phyloP scores from a whole-genome alignment of 2,329 filamentous ascomycete genomes.

The Monosporascus sp. region DNA sequence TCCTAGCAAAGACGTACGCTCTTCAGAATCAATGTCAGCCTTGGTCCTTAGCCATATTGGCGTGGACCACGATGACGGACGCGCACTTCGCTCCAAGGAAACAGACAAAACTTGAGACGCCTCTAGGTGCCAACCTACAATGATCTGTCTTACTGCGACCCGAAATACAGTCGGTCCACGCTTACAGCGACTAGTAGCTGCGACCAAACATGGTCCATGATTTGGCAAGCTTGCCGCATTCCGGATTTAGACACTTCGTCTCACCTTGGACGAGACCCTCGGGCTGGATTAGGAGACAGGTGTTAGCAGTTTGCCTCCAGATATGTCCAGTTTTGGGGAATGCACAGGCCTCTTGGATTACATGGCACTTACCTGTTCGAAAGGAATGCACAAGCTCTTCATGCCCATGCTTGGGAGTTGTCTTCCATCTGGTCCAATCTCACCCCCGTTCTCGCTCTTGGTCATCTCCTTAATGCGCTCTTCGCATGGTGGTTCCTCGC shows the following conservation, averaged over 20 bases:
- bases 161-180: neutral
- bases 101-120: too few species aligned
- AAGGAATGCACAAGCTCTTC: constrained; percentile 71
- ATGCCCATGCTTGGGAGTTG: constrained; percentile 56
- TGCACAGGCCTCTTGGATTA: too few species aligned
- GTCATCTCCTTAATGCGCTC: constrained; percentile 93
- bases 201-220: constrained; percentile 91
- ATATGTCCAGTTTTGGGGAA: neutral
- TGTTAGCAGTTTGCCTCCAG: neutral
- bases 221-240: constrained; percentile 72
- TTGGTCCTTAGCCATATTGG: too few species aligned
- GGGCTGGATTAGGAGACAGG: constrained; percentile 51
- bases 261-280: constrained; percentile 71
- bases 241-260: constrained; percentile 89
- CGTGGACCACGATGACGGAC: too few species aligned
- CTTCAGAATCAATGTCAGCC: too few species aligned
- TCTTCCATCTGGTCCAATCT: constrained; percentile 44
- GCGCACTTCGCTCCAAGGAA: too few species aligned
- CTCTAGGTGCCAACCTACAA: too few species aligned
- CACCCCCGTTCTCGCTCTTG: constrained; percentile 64
- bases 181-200: constrained; percentile 45
- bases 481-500: constrained; percentile 76
- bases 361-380: constrained; percentile 55
- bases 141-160: too few species aligned
- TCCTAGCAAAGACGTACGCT: neutral